Evolutionary conservation across 768 basidiomycete species (phyloP).

Genomic region (Tylopilus plumbeoviolaceoides): DNA sequence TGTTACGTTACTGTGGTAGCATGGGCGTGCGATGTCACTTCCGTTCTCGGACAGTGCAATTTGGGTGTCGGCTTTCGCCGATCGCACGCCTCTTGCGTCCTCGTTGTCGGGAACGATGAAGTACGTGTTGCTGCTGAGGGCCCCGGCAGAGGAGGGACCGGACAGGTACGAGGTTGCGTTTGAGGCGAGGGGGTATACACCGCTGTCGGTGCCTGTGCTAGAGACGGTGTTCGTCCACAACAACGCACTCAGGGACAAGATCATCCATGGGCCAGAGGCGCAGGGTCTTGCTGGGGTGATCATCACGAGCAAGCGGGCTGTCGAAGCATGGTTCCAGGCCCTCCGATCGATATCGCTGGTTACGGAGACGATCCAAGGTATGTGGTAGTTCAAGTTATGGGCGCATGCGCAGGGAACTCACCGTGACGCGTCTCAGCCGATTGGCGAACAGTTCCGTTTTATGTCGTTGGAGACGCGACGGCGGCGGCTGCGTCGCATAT

Average conservation of each 20-base stretch:
- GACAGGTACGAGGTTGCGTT: too few species aligned
- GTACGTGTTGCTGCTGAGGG: too few species aligned
- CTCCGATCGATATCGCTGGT: constrained; percentile 7
- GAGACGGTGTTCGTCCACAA: constrained; percentile 59
- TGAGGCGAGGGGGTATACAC: too few species aligned
- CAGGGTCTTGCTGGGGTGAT: constrained; percentile 54
- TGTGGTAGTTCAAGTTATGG: neutral
- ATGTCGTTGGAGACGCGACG: constrained; percentile 72
- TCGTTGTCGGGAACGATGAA: too few species aligned
- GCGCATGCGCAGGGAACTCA: neutral
- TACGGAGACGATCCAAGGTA: constrained; percentile 11
- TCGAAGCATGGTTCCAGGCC: constrained; percentile 63
- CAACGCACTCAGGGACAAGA: constrained; percentile 32
- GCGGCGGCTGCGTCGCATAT: constrained; percentile 39
- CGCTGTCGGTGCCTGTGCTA: constrained; percentile 45
- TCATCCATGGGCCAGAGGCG: constrained; percentile 29
- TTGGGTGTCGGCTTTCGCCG: too few species aligned
- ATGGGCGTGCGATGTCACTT: too few species aligned
- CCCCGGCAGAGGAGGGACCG: too few species aligned
- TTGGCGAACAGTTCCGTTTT: constrained; percentile 68
- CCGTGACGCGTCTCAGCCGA: constrained; percentile 23
- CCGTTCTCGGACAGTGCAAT: too few species aligned
- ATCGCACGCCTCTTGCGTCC: too few species aligned
- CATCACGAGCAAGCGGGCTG: constrained; percentile 74
- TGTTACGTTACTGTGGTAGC: too few species aligned